A percentile compares a stretch with the other conserved stretches of the same genome.
These are phyloP conservation scores for Fragaria nilgerrensis DNA, from an alignment of 306 rosid genomes.

Conservation along the genomic window DNA sequence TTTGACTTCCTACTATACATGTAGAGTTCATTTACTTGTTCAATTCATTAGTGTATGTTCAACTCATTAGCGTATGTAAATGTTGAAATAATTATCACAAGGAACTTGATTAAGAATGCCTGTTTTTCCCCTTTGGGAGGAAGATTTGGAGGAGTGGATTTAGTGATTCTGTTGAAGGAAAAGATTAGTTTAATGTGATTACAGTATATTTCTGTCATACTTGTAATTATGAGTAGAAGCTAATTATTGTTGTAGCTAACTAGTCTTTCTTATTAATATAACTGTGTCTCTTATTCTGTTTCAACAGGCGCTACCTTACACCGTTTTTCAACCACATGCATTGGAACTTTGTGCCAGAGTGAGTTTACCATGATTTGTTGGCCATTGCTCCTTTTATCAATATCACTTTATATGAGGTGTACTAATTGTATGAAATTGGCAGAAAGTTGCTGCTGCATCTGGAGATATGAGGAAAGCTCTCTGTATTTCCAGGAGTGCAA, in stretches of 20 bases:
- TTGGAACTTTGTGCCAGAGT: slow-evolving; percentile 97
- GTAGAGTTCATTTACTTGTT: background rate
- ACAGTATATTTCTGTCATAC: background rate
- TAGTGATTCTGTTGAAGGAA: background rate
- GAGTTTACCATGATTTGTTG: slow-evolving; percentile 28
- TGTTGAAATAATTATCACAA: background rate
- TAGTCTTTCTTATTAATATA: slow-evolving; percentile 14
- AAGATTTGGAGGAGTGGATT: background rate
- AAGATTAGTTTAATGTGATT: background rate
- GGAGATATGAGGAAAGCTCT: slow-evolving; percentile 98
- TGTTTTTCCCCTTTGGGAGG: background rate
- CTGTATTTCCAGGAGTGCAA: slow-evolving; percentile 69
- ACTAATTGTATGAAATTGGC: slow-evolving; percentile 22
- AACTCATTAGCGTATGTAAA: background rate
- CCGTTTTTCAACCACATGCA: slow-evolving; percentile 71
- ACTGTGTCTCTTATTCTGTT: background rate
- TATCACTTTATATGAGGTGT: background rate
- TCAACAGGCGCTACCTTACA: slow-evolving; percentile 64
- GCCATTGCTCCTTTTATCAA: background rate
- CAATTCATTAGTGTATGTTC: background rate
- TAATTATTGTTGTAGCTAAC: background rate
- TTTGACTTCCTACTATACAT: background rate
- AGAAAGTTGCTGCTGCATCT: slow-evolving; percentile 94
- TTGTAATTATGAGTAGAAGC: background rate
- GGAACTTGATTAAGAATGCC: background rate